A percentile compares a stretch with the other conserved stretches of the same genome.
Evolutionary conservation across 257 asterid species (phyloP).

Genomic region (Hygrophila difformis): DNA sequence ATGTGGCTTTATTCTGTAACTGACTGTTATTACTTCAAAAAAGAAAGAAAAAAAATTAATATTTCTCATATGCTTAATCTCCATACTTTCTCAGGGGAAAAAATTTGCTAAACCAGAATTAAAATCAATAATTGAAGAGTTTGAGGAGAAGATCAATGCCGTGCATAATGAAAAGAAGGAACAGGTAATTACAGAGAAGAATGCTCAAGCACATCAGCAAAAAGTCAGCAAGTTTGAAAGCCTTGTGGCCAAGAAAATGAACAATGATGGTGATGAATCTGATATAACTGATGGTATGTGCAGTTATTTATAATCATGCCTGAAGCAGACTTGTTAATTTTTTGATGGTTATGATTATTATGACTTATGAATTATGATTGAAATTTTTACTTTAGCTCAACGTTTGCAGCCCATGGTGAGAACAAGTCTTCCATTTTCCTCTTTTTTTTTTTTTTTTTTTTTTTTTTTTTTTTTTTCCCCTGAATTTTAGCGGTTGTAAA

Average conservation of each 20-base stretch:
- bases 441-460: no score
- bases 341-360: neutral
- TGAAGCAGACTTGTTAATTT: neutral
- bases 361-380: neutral
- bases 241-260: conserved; percentile 27
- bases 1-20: neutral
- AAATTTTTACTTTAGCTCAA: no score
- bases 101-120: conserved; percentile 87
- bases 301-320: conserved; percentile 1
- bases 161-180: conserved; percentile 79
- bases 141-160: conserved; percentile 68
- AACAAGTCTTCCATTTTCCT: neutral
- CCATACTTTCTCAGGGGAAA: conserved; percentile 50
- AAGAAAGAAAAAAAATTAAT: no score
- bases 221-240: conserved; percentile 40
- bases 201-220: conserved; percentile 74
- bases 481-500: neutral
- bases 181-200: conserved; percentile 62
- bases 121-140: conserved; percentile 80
- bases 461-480: no score
- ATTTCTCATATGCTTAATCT: neutral
- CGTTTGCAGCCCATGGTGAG: no score
- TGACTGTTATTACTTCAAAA: neutral
- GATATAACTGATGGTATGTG: conserved; percentile 62
- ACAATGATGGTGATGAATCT: conserved; percentile 48